Evolutionary conservation across 768 basidiomycete species (phyloP).

Genomic region (Collybiopsis luxurians): DNA sequence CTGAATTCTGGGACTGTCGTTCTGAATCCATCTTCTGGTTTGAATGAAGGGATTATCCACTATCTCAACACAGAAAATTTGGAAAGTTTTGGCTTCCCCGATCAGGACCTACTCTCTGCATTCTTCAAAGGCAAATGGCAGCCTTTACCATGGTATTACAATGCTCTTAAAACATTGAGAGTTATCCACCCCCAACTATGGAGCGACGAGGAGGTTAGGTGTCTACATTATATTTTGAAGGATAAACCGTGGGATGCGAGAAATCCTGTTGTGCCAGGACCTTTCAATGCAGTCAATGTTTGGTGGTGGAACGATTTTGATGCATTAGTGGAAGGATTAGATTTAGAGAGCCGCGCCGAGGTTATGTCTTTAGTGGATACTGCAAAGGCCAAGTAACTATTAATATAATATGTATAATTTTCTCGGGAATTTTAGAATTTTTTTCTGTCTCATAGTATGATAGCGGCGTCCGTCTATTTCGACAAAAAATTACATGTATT

Average conservation of each 20-base stretch:
- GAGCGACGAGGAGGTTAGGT: conserved; percentile 82
- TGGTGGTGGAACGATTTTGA: conserved; percentile 86
- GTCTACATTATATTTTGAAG: conserved; percentile 81
- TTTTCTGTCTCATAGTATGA: no score
- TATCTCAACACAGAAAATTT: conserved; percentile 49
- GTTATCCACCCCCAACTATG: conserved; percentile 71
- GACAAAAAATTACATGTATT: no score
- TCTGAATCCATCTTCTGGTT: conserved; percentile 64
- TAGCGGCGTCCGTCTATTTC: no score
- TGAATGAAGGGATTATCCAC: conserved; percentile 50
- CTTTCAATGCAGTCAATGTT: conserved; percentile 49
- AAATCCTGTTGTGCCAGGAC: conserved; percentile 33
- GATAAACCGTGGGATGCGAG: conserved; percentile 85
- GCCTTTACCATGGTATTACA: conserved; percentile 84
- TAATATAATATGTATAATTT: no score
- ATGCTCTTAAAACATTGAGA: conserved; percentile 87
- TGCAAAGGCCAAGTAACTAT: not conserved
- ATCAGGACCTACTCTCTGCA: conserved; percentile 87
- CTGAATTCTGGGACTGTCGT: conserved; percentile 92
- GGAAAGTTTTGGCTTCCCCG: conserved; percentile 63
- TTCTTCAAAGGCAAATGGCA: conserved; percentile 79
- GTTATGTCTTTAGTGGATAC: conserved; percentile 3
- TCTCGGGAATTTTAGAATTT: no score
- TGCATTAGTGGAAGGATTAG: conserved; percentile 31
- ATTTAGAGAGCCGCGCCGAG: not conserved